Evolutionary conservation across 2,329 filamentous ascomycete genomes (phyloP), one percentile per base, ranked within the genome.

Genomic region (Botrytis paeoniae): DNA sequence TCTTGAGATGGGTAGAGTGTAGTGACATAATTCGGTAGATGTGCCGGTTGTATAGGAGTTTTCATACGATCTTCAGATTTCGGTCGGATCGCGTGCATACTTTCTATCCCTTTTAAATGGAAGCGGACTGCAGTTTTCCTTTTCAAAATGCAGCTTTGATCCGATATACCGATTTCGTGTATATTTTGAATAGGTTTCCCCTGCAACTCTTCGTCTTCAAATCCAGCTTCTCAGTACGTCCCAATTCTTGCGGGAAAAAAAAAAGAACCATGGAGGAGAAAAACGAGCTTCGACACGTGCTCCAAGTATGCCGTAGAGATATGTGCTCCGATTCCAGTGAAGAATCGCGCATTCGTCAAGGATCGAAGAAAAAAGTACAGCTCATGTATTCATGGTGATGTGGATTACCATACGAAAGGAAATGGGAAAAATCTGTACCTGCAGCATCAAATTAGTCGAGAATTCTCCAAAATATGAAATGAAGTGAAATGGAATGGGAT

Each of bases 321-420:
- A 8, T 4, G 1, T 29, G 14, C 16, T 54, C 14, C 3, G 0
- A 18, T 7, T 1, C n/a, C 14, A 7, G 2, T 29, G n/a, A 14
- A 4, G 0, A 8, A 1, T 3, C 7, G 14, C 6, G 5, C 12
- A 29, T 29, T 57, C 3, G n/a, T 18, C 6, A 29, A 54, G 51
- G n/a, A 57, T 16, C 14, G 51, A 57, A 29, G n/a, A 3, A 18
- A 29, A 18, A 0, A 7, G 10, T 18, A 3, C 3, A 18, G 7
- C 7, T 32, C 6, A 7, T 57, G n/a, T 9, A 3, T 9, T 57
- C 7, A 8, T 54, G 25, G 14, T 3, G 14, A 54, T 54, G 4
- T 4, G 3, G 1, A 54, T 3, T 29, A 18, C 51, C 2, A 18
- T 18, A 18, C 2, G 0, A 18, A 9, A 32, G 6, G 1, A 29